Evolutionary conservation across 2,329 filamentous ascomycete species (phyloP), one percentile per base, ranked within the genome.

Genomic region (Dothideomycetes sp.): DNA sequence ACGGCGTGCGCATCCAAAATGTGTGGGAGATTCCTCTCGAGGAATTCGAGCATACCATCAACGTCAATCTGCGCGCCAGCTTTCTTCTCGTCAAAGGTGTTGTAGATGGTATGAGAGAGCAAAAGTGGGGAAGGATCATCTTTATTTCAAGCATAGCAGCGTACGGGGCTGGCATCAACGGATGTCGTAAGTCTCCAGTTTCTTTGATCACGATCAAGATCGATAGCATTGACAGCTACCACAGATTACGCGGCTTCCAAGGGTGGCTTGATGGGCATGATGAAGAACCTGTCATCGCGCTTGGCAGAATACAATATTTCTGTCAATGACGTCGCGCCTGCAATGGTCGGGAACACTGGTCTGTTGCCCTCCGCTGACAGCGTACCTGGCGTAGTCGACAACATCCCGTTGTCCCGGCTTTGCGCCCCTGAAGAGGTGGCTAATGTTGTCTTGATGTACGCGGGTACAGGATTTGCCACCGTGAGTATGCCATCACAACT

Each of bases 321-420:
- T 11, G 74, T 80, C 41, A 81, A 81, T 43, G 76, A 80, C 46
- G 73, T 81, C n/a, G 74, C 75, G 3, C 77, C 77, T 0, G 77
- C 76, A 4, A 79, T 81, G 75, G 79, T 81, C 44, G 75, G 75
- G 4, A 52, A 55, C 11, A 64, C 61, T 7, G 62, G 61, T 1
- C 74, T 80, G 74, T 75, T 80, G 31, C 72, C 73, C 2, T 66
- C 73, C 44, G 70, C 70, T 32, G 58, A 56, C 36, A 55, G 53
- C 4, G 55, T 55, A 22, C 68, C 75, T 0, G 75, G 75, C 0
- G 70, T 78, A 47, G 72, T 75, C 17, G 69, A 63, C 46, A 70
- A 70, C 19, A 79, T 79, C 32, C 76, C 76, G 0, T 63, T 79
- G 2, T 71, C 73, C 2, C 61, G 75, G 32, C 54, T 78, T 27